phyloP scores from a whole-genome alignment of 805 yeast species.

The Ogataea pilisensis region DNA sequence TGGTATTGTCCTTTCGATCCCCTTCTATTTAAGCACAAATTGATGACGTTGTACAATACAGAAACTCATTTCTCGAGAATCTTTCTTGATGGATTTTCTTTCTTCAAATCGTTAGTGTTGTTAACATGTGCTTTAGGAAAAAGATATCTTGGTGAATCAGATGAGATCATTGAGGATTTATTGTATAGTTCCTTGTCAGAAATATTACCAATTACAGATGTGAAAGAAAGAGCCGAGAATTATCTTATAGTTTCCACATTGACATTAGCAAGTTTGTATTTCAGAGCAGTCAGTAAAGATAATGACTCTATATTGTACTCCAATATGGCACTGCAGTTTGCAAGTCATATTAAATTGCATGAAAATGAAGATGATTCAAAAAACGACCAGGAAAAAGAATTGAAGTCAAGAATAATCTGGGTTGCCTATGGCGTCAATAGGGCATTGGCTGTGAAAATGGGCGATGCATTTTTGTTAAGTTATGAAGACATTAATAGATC shows the following conservation, averaged over 20 bases:
- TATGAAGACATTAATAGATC: constrained; percentile 16
- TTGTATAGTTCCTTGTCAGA: constrained; percentile 13
- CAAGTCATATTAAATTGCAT: constrained; percentile 21
- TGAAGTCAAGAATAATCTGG: constrained; percentile 25
- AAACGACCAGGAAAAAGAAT: constrained; percentile 12
- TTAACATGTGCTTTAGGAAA: constrained; percentile 24
- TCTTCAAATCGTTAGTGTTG: constrained; percentile 20
- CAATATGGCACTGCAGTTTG: constrained; percentile 23
- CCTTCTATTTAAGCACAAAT: constrained; percentile 13
- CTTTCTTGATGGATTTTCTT: constrained; percentile 4
- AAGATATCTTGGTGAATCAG: constrained; percentile 17
- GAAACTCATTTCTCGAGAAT: constrained; percentile 9
- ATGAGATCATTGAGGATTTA: constrained; percentile 14
- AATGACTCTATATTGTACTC: constrained; percentile 25
- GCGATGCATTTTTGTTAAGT: constrained; percentile 18
- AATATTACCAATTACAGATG: constrained; percentile 15
- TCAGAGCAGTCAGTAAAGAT: constrained; percentile 22
- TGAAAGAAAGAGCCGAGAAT: constrained; percentile 9
- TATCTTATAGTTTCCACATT: constrained; percentile 20
- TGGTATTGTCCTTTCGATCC: constrained; percentile 24
- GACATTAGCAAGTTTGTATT: constrained; percentile 20
- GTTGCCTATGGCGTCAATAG: constrained; percentile 23
- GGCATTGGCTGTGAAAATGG: constrained; percentile 25
- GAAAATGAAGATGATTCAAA: constrained; percentile 1
- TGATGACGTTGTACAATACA: constrained; percentile 12